Evolutionary conservation across 2,329 filamentous ascomycete species (phyloP).

Genomic region (Aspergillus sp.): DNA sequence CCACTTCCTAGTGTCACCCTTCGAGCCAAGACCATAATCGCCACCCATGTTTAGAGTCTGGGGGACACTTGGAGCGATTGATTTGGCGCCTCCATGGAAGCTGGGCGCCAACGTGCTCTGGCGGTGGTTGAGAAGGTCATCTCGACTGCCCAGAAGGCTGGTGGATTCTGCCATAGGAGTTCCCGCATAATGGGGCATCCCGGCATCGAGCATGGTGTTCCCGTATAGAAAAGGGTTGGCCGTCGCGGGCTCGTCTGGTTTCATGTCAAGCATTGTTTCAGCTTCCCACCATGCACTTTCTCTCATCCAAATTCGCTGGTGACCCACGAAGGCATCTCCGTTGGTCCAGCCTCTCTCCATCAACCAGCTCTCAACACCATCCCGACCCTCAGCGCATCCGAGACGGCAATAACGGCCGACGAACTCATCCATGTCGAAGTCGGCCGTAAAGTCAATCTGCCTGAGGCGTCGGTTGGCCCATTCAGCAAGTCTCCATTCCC

Average conservation of each 20-base stretch:
- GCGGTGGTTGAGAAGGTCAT: conserved; percentile 58
- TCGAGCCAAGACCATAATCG: conserved; percentile 85
- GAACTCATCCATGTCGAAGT: conserved; percentile 95
- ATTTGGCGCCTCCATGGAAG: conserved; percentile 56
- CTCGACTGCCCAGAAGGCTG: conserved; percentile 67
- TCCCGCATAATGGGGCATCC: conserved; percentile 66
- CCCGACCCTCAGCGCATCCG: conserved; percentile 84
- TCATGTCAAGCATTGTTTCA: conserved; percentile 91
- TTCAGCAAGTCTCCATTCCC: conserved; percentile 89
- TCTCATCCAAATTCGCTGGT: conserved; percentile 92
- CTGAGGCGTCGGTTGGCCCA: conserved; percentile 95
- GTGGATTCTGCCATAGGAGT: conserved; percentile 60
- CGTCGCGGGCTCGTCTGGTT: conserved; percentile 58
- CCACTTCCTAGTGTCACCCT: conserved; percentile 76
- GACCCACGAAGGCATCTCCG: conserved; percentile 87
- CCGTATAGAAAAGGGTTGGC: conserved; percentile 54
- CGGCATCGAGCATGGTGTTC: conserved; percentile 66
- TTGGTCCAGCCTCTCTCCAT: conserved; percentile 98
- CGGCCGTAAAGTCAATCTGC: conserved; percentile 90
- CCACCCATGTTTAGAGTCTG: conserved; percentile 65
- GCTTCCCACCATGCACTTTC: conserved; percentile 97
- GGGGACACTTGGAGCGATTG: conserved; percentile 49
- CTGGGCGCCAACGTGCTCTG: conserved; percentile 54
- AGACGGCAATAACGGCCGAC: conserved; percentile 76
- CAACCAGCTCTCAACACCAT: conserved; percentile 92